These are phyloP conservation scores for Coemansia sp. DNA, from an alignment of 192 early-diverging fungal genomes.

Conservation along the genomic window DNA sequence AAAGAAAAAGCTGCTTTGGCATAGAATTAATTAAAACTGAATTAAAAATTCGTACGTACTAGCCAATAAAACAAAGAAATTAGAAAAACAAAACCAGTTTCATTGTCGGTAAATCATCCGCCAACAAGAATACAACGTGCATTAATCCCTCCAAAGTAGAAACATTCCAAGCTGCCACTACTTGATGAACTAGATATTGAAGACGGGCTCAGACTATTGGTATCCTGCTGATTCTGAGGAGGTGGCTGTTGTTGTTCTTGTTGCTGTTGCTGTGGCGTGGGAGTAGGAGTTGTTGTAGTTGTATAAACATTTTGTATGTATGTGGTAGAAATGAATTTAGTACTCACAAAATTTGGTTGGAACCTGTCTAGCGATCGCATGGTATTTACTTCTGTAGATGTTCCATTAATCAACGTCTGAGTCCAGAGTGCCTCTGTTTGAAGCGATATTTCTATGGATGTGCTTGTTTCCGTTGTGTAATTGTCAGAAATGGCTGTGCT, in stretches of 20 bases:
- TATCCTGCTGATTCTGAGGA: too few species aligned
- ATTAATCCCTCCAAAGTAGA: neutral
- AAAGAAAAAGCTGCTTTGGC: too few species aligned
- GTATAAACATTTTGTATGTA: neutral
- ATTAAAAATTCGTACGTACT: too few species aligned
- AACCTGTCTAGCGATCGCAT: slow-evolving; percentile 1
- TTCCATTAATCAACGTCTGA: neutral
- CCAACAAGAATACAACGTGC: neutral
- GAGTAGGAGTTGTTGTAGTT: neutral
- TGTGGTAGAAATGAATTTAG: neutral
- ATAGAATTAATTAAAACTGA: too few species aligned
- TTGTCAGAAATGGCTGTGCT: neutral
- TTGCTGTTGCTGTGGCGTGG: neutral
- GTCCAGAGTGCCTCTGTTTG: neutral
- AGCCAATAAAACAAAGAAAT: too few species aligned
- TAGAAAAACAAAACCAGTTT: too few species aligned
- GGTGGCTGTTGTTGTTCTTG: neutral
- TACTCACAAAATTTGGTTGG: neutral
- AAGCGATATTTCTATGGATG: neutral
- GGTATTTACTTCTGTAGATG: neutral
- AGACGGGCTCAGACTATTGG: neutral
- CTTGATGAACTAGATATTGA: neutral
- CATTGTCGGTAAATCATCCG: neutral
- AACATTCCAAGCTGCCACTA: neutral
- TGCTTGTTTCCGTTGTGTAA: neutral